Percentiles rank a stretch among this genome's conserved stretches.
phyloP scores from a whole-genome alignment of 768 basidiomycete species.

The Pleurotus tuoliensis region DNA sequence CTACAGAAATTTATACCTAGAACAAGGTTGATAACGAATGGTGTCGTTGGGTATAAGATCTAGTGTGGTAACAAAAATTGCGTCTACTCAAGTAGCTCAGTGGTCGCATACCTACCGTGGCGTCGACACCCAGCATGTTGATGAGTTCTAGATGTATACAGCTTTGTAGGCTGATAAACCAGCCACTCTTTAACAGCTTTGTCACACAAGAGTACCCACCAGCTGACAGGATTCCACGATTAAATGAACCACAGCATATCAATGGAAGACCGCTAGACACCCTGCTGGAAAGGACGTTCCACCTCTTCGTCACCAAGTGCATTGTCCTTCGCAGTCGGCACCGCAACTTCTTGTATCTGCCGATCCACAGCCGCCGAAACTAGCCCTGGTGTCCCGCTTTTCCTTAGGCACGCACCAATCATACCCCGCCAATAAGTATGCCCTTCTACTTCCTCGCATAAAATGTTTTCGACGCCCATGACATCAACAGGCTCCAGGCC shows the following conservation, averaged over 20 bases:
- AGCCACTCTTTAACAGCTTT: too few relatives aligned
- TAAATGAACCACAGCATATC: not conserved
- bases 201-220: not conserved
- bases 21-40: too few relatives aligned
- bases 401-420: slow-evolving; percentile 42
- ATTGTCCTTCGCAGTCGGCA: slow-evolving; percentile 14
- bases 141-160: too few relatives aligned
- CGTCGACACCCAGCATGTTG: too few relatives aligned
- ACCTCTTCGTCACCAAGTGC: slow-evolving; percentile 17
- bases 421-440: slow-evolving; percentile 47
- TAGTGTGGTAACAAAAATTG: too few relatives aligned
- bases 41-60: too few relatives aligned
- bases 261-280: not conserved
- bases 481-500: slow-evolving; percentile 45
- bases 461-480: slow-evolving; percentile 49
- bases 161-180: too few relatives aligned
- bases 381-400: slow-evolving; percentile 36
- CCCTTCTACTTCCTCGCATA: slow-evolving; percentile 43
- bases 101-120: too few relatives aligned
- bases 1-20: too few relatives aligned
- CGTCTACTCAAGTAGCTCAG: too few relatives aligned
- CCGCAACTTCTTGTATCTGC: slow-evolving; percentile 27
- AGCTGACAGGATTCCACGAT: not conserved
- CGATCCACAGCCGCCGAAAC: slow-evolving; percentile 28
- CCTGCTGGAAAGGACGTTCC: slow-evolving; percentile 5